Percentiles rank a stretch among this genome's conserved stretches.
Conservation (phyloP, 2,329 filamentous ascomycete species). For the Claviceps digitariae region DNA sequence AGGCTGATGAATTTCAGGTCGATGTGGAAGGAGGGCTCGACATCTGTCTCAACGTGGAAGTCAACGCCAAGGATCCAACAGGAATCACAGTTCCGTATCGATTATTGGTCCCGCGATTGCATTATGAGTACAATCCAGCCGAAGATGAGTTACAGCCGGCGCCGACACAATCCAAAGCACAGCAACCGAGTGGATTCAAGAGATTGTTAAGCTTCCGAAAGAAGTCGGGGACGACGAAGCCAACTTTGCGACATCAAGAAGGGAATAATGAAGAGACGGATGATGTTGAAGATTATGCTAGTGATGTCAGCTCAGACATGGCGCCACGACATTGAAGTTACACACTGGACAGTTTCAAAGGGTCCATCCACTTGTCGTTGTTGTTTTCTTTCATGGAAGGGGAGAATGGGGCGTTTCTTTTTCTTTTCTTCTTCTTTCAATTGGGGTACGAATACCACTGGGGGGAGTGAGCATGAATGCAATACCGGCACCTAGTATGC, state of each 20-base stretch:
- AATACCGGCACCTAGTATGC: neutral
- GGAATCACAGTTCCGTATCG: constrained; percentile 83
- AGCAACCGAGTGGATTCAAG: constrained; percentile 27
- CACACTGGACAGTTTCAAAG: neutral
- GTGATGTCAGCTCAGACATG: constrained; percentile 5
- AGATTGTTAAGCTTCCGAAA: constrained; percentile 31
- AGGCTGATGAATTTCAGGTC: constrained; percentile 43
- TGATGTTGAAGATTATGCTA: constrained; percentile 10
- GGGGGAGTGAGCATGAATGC: neutral
- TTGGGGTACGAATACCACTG: too few species aligned
- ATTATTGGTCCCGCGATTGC: constrained; percentile 68
- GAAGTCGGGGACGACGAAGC: constrained; percentile 15
- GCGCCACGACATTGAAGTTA: constrained; percentile 2
- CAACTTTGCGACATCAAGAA: constrained; percentile 4
- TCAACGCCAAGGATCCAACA: constrained; percentile 70
- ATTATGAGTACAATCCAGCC: constrained; percentile 38
- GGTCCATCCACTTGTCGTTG: neutral
- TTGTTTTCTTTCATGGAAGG: neutral
- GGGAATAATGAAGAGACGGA: constrained; percentile 14
- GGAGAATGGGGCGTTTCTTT: neutral
- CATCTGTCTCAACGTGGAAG: constrained; percentile 78
- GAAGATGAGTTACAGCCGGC: constrained; percentile 21
- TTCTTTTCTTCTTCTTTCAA: too few species aligned
- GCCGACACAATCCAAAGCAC: constrained; percentile 10
- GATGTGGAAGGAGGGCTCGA: constrained; percentile 76